Evolutionary conservation across 2,329 filamentous ascomycete genomes (phyloP).

Genomic region (Penicillium rolfsii): DNA sequence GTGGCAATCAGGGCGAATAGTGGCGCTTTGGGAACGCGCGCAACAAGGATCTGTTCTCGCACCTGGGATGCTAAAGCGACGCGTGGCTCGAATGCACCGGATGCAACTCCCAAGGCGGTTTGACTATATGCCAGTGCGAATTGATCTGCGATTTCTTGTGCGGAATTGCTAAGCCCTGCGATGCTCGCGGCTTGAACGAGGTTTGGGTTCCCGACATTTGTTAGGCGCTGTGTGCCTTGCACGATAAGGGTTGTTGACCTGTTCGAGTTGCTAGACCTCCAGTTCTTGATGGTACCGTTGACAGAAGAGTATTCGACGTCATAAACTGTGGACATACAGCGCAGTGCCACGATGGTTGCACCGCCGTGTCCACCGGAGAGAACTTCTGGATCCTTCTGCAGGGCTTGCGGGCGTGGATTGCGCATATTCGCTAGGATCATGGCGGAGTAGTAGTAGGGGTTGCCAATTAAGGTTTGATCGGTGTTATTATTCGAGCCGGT

Average conservation of each 20-base stretch:
- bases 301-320: conserved; percentile 1
- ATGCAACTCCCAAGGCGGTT: neutral
- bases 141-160: neutral
- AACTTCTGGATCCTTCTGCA: conserved; percentile 2
- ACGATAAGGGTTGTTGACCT: neutral
- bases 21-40: neutral
- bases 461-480: neutral
- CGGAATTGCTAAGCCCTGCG: neutral
- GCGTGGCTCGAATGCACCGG: neutral
- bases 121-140: conserved; percentile 2
- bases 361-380: neutral
- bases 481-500: neutral
- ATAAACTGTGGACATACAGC: neutral
- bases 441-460: conserved; percentile 2
- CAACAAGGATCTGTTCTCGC: conserved; percentile 1
- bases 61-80: neutral
- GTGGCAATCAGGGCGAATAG: neutral
- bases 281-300: neutral
- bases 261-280: neutral
- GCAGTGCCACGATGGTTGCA: neutral
- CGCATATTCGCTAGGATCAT: conserved; percentile 4
- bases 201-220: neutral
- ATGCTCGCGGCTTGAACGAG: neutral
- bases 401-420: neutral
- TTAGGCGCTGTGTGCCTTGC: neutral